Conservation (phyloP, 2,329 filamentous ascomycete species). For the Aspergillus fischeri region DNA sequence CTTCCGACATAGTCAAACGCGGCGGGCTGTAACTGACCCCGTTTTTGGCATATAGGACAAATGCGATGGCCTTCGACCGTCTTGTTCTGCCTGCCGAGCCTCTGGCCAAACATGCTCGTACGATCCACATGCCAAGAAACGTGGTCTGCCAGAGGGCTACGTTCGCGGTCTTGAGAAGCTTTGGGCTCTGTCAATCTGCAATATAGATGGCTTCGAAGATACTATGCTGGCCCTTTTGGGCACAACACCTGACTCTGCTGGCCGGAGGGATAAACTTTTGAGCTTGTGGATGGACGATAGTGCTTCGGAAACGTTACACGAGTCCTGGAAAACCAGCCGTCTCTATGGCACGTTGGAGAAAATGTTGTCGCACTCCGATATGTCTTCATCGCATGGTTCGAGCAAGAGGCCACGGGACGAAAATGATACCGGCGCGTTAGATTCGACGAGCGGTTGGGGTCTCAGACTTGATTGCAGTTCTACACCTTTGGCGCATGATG, state of each 20-base stretch:
- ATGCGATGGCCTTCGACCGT: conserved; percentile 42
- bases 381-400: conserved; percentile 13
- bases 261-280: conserved; percentile 31
- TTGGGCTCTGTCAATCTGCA: conserved; percentile 42
- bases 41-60: conserved; percentile 28
- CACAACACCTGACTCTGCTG: conserved; percentile 28
- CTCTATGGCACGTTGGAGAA: conserved; percentile 38
- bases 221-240: conserved; percentile 37
- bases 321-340: conserved; percentile 42
- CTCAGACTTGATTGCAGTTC: conserved; percentile 28
- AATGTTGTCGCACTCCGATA: conserved; percentile 35
- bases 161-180: conserved; percentile 45
- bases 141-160: conserved; percentile 45
- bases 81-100: conserved; percentile 40
- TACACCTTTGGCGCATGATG: conserved; percentile 24
- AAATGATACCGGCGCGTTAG: conserved; percentile 18
- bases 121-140: conserved; percentile 43
- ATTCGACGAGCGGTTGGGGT: conserved; percentile 24
- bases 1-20: not conserved
- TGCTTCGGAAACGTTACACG: conserved; percentile 40
- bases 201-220: conserved; percentile 43
- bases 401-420: conserved; percentile 35
- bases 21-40: not conserved
- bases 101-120: conserved; percentile 41
- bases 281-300: conserved; percentile 38